Base-by-base conservation (phyloP, 2,329 filamentous ascomycete genomes). In the Hymenoscyphus scutula region DNA sequence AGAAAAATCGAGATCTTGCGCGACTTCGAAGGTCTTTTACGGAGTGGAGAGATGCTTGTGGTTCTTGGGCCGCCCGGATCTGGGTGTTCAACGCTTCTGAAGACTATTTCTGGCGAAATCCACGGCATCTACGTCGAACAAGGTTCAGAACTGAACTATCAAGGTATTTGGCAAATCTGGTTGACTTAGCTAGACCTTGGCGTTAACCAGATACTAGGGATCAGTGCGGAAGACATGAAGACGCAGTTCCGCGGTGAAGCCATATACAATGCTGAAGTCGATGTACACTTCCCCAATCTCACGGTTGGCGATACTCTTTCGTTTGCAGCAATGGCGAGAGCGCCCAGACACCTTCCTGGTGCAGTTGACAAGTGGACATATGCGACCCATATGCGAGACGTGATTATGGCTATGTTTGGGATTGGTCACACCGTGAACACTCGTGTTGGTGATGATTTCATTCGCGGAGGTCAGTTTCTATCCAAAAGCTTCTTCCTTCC, bases 261-360 rank as follows among this genome's bases (percentile, higher is more conserved):
- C 59, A 85, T 85, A 78, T 76, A 77, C 53, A 78, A 90, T 66
- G 86, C 90, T 17, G 89, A 92, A 75, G 78, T 81, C 27, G 88
- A 91, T 70, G 81, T 87, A 54, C 89, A 92, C 72, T 92, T 91
- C 66, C 86, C 89, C 0, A 85, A 89, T 11, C 77, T 93, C 11
- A 90, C 86, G 0, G 88, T 92, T 19, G 85, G 87, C 1, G 81
- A 91, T 64, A 92, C 89, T 0, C 79, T 93, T 0, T 81, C 84
- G 56, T 92, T 92, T 69, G 89, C 89, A 0, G 81, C 89, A 32
- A 34, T 25, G 17, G 41, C 45, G 37, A n/a, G n/a, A n/a, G n/a
- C n/a, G n/a, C n/a, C n/a, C n/a, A 17, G 29, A 29, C 34, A 54
- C n/a, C 45, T 25, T 13, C 15, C 41, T 3, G 6, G 6, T 4